Evolutionary conservation across 495 filamentous ascomycete species (phyloP), one percentile per base, ranked within the genome.

Genomic region (Podospora appendiculata): DNA sequence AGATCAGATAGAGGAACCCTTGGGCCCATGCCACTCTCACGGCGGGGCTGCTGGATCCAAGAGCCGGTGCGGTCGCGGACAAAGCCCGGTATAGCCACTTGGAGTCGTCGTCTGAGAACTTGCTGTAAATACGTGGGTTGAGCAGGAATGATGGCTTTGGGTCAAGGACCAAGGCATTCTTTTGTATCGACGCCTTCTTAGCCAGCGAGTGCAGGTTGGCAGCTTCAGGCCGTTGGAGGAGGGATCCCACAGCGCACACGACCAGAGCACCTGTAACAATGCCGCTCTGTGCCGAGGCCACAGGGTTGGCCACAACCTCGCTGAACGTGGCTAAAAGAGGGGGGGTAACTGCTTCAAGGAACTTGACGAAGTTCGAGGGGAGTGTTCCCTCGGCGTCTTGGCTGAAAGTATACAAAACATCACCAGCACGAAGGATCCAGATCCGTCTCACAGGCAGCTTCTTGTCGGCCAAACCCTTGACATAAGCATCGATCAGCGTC

Each of bases 61-160:
- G 48, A 36, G 62, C 67, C 8, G 73, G 63, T 6, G 83, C 72
- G 33, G 85, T 71, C 32, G 83, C 79, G 8, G 77, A 68, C 45
- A 98, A 76, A 39, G 87, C 82, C 50, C 86, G 80, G 35, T 84
- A 69, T 36, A 83, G 71, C 90, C 94, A 97, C 45, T 70, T 73
- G 25, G 88, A 69, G 56, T 96, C 93, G 16, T 88, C 83, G 41
- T 86, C 79, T 5, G 74, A 67, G 14, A 96, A 63, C 60, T 94
- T 95, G 35, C 84, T 78, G 69, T 90, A 96, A 8, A 92, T 79
- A 47, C 84, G 86, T 17, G 83, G 81, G 61, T 89, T 95, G 1
- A 97, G 75, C 7, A 96, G 72, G 64, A 92, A 92, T 0, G 90
- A 92, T 9, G 86, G 82, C 62, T 92, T 96, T 0, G 88, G 81